phyloP scores from a whole-genome alignment of 768 basidiomycete genomes.

The Trametes meyenii region DNA sequence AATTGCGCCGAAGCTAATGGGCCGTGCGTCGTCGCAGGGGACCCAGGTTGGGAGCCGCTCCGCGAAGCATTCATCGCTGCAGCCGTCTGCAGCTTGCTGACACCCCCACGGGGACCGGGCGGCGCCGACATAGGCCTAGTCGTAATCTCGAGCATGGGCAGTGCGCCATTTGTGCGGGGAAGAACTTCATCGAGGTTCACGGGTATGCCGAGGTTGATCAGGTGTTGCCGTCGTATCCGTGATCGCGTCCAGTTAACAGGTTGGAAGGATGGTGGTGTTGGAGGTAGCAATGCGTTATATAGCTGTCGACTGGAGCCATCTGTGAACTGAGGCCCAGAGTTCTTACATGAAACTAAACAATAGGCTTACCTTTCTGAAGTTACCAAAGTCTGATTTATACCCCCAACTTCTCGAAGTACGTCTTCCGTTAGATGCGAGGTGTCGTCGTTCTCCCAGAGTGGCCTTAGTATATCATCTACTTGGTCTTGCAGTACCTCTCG shows the following conservation, averaged over 20 bases:
- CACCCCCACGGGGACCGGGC: conserved; percentile 53
- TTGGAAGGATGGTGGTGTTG: conserved; percentile 72
- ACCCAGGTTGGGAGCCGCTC: conserved; percentile 50
- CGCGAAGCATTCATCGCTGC: conserved; percentile 51
- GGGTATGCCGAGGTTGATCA: conserved; percentile 90
- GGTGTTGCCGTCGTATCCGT: conserved; percentile 84
- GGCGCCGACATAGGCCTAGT: conserved; percentile 84
- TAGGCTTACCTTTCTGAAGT: conserved; percentile 75
- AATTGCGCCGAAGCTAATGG: conserved; percentile 39
- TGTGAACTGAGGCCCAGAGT: conserved; percentile 28
- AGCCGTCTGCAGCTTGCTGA: conserved; percentile 38
- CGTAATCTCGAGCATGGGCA: conserved; percentile 82
- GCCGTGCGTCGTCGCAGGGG: conserved; percentile 45
- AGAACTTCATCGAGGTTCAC: conserved; percentile 94
- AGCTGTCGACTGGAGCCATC: conserved; percentile 66
- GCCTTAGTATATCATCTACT: conserved; percentile 64
- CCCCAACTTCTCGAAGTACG: conserved; percentile 77
- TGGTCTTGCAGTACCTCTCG: conserved; percentile 58
- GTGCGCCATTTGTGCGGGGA: conserved; percentile 63
- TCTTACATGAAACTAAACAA: conserved; percentile 4
- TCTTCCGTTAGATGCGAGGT: conserved; percentile 65
- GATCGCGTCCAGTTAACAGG: conserved; percentile 96
- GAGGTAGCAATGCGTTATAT: conserved; percentile 67
- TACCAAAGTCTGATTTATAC: conserved; percentile 76
- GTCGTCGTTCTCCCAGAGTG: conserved; percentile 62